These are phyloP conservation scores for Microbotryum violaceum DNA, from an alignment of 1,284 basidiomycete genomes.

Conservation along the genomic window DNA sequence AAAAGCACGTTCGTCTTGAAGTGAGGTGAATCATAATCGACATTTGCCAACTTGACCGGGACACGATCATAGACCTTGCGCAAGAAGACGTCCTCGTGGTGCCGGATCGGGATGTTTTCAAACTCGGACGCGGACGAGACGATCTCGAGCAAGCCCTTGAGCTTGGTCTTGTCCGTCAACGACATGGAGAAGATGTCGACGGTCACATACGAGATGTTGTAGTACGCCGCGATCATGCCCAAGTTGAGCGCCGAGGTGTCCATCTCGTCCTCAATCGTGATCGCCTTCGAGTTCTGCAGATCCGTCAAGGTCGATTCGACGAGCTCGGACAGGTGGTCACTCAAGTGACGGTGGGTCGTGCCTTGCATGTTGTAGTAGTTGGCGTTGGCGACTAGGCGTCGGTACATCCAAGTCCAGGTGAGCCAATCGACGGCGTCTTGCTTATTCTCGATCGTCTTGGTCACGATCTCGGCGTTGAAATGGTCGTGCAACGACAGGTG, in stretches of 20 bases:
- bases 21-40: conserved; percentile 85
- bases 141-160: conserved; percentile 93
- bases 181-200: conserved; percentile 95
- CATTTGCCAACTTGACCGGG: conserved; percentile 79
- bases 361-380: conserved; percentile 81
- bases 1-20: conserved; percentile 97
- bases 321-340: conserved; percentile 89
- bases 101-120: conserved; percentile 85
- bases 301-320: conserved; percentile 90
- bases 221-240: conserved; percentile 93
- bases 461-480: conserved; percentile 96
- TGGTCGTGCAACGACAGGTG: conserved; percentile 86
- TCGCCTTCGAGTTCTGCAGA: conserved; percentile 89
- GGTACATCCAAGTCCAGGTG: conserved; percentile 94
- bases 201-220: conserved; percentile 85
- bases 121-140: conserved; percentile 95
- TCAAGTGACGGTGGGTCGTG: conserved; percentile 83
- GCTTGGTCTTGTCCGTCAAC: conserved; percentile 91
- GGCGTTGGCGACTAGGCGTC: conserved; percentile 68
- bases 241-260: conserved; percentile 83
- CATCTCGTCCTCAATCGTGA: conserved; percentile 70
- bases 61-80: conserved; percentile 72
- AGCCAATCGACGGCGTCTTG: conserved; percentile 65
- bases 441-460: conserved; percentile 98
- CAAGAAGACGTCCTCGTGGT: conserved; percentile 43